Conservation (phyloP, 176 grass and related monocot species). For the Paspalum vaginatum region DNA sequence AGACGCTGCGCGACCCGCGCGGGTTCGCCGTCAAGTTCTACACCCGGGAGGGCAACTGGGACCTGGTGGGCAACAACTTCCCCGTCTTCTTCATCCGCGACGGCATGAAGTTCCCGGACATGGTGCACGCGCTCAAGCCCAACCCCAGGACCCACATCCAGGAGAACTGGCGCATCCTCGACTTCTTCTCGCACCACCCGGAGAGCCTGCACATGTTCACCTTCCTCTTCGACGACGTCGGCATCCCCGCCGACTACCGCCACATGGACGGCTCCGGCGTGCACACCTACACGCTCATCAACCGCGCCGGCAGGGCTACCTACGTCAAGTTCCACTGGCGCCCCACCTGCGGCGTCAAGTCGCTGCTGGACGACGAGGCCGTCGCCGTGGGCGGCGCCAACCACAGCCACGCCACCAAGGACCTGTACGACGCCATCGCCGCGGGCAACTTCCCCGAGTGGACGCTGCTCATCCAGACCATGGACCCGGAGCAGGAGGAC, state of each 20-base stretch:
- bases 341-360: slow-evolving; percentile 89
- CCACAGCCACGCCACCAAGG: slow-evolving; percentile 96
- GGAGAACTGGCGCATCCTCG: slow-evolving; percentile 94
- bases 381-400: slow-evolving; percentile 83
- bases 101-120: slow-evolving; percentile 98
- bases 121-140: slow-evolving; percentile 95
- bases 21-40: slow-evolving; percentile 99
- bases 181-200: slow-evolving; percentile 99
- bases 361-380: slow-evolving; percentile 77
- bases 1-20: slow-evolving; percentile 93
- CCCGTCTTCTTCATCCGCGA: slow-evolving; percentile 98
- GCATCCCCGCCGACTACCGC: slow-evolving; percentile 91
- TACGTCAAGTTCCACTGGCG: slow-evolving; percentile 99
- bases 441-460: slow-evolving; percentile 92
- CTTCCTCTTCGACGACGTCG: slow-evolving; percentile 95
- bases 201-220: slow-evolving; percentile 97
- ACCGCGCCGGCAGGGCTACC: slow-evolving; percentile 69
- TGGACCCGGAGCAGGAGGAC: slow-evolving; percentile 77
- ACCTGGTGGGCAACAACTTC: slow-evolving; percentile 98
- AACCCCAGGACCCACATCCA: slow-evolving; percentile 95
- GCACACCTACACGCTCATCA: slow-evolving; percentile 90
- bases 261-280: slow-evolving; percentile 99
- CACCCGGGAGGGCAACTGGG: slow-evolving; percentile 98
- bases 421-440: slow-evolving; percentile 82
- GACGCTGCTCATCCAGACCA: slow-evolving; percentile 86